A percentile compares a stretch with the other conserved stretches of the same genome.
phyloP scores from a whole-genome alignment of 129 eudicot genomes.

The Escallonia herrerae region DNA sequence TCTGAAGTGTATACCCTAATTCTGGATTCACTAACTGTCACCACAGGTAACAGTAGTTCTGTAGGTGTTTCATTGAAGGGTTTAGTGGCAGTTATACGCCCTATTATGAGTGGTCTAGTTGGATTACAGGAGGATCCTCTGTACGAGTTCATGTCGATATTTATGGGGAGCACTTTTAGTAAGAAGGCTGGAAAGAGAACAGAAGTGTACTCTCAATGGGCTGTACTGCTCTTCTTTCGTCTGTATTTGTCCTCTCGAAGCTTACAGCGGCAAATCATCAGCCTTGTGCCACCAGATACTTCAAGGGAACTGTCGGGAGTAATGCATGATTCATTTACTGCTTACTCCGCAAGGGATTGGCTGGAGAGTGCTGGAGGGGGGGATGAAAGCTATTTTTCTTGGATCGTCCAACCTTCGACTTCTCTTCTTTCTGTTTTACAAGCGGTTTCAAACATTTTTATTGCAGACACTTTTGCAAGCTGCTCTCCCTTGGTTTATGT shows the following conservation, averaged over 20 bases:
- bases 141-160: conserved; percentile 24
- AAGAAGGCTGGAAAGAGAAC: conserved; percentile 16
- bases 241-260: conserved; percentile 64
- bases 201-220: conserved; percentile 30
- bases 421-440: conserved; percentile 46
- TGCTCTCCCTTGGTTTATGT: conserved; percentile 54
- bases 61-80: conserved; percentile 58
- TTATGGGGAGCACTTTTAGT: conserved; percentile 27
- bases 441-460: conserved; percentile 34
- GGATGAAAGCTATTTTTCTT: conserved; percentile 65
- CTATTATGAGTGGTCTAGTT: conserved; percentile 45
- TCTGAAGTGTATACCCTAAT: conserved; percentile 58
- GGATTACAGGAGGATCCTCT: conserved; percentile 22
- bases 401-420: conserved; percentile 58
- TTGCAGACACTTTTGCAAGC: conserved; percentile 24
- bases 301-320: conserved; percentile 54
- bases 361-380: conserved; percentile 36
- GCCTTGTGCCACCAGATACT: conserved; percentile 69
- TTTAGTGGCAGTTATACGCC: conserved; percentile 44
- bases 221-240: conserved; percentile 63
- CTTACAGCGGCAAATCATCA: conserved; percentile 49
- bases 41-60: conserved; percentile 69
- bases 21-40: conserved; percentile 65
- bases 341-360: conserved; percentile 60
- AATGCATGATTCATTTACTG: conserved; percentile 50